Base-by-base conservation (phyloP, 148 eudicot genomes). In the Rhododendron molle region DNA sequence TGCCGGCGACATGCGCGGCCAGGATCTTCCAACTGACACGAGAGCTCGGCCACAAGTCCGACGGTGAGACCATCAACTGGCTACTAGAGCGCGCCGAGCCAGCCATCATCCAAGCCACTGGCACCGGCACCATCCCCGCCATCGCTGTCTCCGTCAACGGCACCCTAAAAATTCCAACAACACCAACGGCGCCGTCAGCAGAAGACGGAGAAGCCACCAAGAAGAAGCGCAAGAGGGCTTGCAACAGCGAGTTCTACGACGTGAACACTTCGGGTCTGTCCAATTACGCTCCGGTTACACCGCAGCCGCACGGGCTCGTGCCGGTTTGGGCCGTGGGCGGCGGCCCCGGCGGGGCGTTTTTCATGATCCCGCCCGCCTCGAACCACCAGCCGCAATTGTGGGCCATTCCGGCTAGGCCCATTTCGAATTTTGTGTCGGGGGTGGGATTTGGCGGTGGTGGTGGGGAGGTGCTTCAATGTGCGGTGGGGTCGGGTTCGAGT, bases 81-180 rank as follows among this genome's bases (percentile, higher is more conserved):
- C 90, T 96, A 2, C 89, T 96, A 0, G 98, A 96, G 76, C 88
- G 91, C 3, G 98, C 99, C 9, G 99, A 96, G 86, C 96, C 95
- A 0, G 93, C 98, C 0, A 96, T 96, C 15, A 90, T 96, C 54
- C 91, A 96, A 71, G 99, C 99, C 7, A 96, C 99, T 0, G 99
- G 99, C 1, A 94, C 97, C 3, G 99, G 99, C 0, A 96, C 99
- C 0, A 87, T 96, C 15, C 99, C 99, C 0, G 99, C 99, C 5
- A 96, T 96, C n/a, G 99, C 99, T 0, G 98, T 96, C 4, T 93
- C 96, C 5, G 99, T 96, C 10, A 95, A 95, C 83, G 99, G 99
- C 1, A 91, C 97, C 1, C 84, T 95, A 4, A 95, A 91, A 82
- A 94, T 96, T 21, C 99, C 99, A 1, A 96, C 98, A 3, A 88